Percentiles rank a stretch among this genome's conserved stretches.
phyloP scores from a whole-genome alignment of 2,329 filamentous ascomycete species.

The Botrytis hyacinthi region DNA sequence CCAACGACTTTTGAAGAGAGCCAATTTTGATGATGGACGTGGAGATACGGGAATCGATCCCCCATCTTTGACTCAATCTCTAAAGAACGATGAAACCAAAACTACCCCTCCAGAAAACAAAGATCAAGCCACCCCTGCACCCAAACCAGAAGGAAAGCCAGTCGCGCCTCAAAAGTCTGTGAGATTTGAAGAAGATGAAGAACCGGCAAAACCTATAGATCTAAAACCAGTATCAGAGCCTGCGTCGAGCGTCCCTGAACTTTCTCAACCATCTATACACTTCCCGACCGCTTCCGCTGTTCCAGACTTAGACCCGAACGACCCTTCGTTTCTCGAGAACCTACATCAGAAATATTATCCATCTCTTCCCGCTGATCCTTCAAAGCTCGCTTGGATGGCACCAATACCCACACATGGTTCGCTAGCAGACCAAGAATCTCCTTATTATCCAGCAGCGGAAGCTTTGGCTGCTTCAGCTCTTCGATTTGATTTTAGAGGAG shows the following conservation, averaged over 20 bases:
- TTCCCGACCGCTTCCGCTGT: conserved; percentile 46
- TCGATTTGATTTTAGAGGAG: conserved; percentile 84
- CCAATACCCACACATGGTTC: conserved; percentile 64
- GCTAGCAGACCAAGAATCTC: conserved; percentile 64
- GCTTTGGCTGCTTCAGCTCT: conserved; percentile 73
- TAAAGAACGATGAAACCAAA: conserved; percentile 5
- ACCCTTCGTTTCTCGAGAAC: conserved; percentile 77
- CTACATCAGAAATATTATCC: conserved; percentile 95
- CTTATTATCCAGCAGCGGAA: conserved; percentile 77
- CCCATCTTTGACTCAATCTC: neutral
- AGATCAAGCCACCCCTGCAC: conserved; percentile 27
- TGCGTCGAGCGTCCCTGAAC: conserved; percentile 58
- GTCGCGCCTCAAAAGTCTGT: conserved; percentile 45
- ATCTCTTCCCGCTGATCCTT: conserved; percentile 77
- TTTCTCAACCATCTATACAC: conserved; percentile 42
- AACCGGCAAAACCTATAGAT: conserved; percentile 46
- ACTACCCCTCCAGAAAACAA: neutral
- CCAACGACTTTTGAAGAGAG: conserved; percentile 62
- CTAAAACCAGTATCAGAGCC: conserved; percentile 36
- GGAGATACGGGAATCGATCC: conserved; percentile 37
- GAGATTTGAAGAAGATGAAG: conserved; percentile 41
- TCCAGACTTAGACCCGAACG: conserved; percentile 78
- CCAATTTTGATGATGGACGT: conserved; percentile 39
- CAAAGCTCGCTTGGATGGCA: conserved; percentile 86
- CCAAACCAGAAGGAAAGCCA: conserved; percentile 30